Conservation (phyloP, 176 grass and related monocot species). For the Chrysopogon serrulatus region DNA sequence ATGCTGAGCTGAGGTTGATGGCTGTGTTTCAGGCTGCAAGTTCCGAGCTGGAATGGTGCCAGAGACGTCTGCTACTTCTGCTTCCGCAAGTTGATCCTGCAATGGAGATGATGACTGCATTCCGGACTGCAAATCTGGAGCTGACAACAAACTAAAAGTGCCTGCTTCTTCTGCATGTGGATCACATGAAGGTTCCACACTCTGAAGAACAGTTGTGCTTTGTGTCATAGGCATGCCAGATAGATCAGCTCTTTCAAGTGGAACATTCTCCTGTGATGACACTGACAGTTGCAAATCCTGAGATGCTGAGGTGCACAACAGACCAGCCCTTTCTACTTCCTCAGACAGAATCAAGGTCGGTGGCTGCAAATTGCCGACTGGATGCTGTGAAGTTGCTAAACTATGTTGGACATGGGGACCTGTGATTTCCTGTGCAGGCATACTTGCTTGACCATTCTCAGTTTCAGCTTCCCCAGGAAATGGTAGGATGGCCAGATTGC, state of each 20-base stretch:
- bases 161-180: neutral
- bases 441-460: neutral
- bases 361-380: neutral
- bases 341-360: slow-evolving; percentile 17
- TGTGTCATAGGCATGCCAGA: neutral
- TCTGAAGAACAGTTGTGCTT: neutral
- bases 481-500: neutral
- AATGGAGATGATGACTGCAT: slow-evolving; percentile 10
- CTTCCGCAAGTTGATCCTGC: slow-evolving; percentile 25
- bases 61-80: neutral
- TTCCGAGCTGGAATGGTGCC: slow-evolving; percentile 7
- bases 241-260: slow-evolving; percentile 1
- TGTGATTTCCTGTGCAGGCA: neutral
- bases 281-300: neutral
- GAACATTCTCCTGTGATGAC: neutral
- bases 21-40: slow-evolving; percentile 15
- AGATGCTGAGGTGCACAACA: neutral
- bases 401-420: neutral
- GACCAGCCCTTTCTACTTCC: slow-evolving; percentile 9
- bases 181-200: neutral
- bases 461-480: neutral
- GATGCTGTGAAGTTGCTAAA: slow-evolving; percentile 13
- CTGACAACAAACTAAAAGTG: neutral
- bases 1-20: slow-evolving; percentile 12
- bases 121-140: neutral